phyloP scores from a whole-genome alignment of 2,329 filamentous ascomycete species.

The Penicillium sp. region DNA sequence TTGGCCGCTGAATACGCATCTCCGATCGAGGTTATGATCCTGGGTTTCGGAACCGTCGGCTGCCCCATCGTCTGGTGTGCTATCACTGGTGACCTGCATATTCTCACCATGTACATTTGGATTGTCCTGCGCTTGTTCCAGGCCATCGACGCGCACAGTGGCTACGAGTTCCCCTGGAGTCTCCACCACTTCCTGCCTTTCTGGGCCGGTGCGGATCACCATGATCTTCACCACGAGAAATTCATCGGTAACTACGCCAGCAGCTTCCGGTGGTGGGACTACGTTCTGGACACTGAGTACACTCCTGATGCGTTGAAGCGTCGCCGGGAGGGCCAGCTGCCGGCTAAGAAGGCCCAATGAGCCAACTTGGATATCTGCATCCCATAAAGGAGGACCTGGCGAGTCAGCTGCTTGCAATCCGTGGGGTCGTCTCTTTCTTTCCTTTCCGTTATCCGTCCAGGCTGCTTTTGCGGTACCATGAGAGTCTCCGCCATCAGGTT shows the following conservation, averaged over 20 bases:
- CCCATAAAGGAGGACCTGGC: background rate
- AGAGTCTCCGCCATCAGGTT: background rate
- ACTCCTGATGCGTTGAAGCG: conserved; percentile 82
- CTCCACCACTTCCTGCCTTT: conserved; percentile 94
- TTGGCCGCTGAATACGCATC: conserved; percentile 97
- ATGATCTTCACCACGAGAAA: conserved; percentile 96
- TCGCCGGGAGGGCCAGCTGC: conserved; percentile 64
- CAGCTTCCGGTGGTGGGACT: conserved; percentile 99
- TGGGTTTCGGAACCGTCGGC: conserved; percentile 83
- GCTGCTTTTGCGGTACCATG: background rate
- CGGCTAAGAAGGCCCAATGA: conserved; percentile 32
- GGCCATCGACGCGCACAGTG: conserved; percentile 95
- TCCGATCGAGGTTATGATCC: conserved; percentile 93
- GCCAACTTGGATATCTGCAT: background rate
- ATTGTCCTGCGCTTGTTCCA: conserved; percentile 92
- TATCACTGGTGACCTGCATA: conserved; percentile 83
- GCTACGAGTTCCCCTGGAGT: conserved; percentile 98
- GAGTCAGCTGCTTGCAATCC: background rate
- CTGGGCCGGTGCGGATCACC: conserved; percentile 96
- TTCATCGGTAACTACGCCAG: conserved; percentile 98
- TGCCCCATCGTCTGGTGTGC: conserved; percentile 81
- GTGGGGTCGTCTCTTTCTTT: background rate
- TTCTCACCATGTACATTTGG: conserved; percentile 98
- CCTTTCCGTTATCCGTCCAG: background rate
- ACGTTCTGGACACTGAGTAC: conserved; percentile 87